These are phyloP conservation scores for Allomyces macrogynus DNA, from an alignment of 192 early-diverging fungal genomes.

Conservation along the genomic window DNA sequence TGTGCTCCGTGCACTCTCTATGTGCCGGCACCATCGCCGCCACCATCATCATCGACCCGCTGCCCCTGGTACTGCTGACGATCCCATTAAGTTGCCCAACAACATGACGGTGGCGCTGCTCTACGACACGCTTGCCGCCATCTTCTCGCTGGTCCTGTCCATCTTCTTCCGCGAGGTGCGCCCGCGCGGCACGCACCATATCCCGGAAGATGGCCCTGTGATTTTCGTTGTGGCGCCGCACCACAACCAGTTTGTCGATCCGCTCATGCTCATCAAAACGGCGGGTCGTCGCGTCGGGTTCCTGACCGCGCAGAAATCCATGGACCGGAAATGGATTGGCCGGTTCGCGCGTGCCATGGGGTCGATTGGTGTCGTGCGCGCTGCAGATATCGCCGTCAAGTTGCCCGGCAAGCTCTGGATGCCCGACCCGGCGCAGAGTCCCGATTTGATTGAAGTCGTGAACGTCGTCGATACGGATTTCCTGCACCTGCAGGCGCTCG, in stretches of 20 bases:
- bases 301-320: slow-evolving; percentile 32
- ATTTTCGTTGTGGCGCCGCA: slow-evolving; percentile 79
- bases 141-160: slow-evolving; percentile 45
- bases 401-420: background rate
- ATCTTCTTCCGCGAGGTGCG: slow-evolving; percentile 83
- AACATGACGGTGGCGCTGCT: slow-evolving; percentile 5
- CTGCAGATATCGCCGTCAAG: background rate
- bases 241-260: slow-evolving; percentile 85
- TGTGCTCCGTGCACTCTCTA: no score
- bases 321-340: slow-evolving; percentile 70
- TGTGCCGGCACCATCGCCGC: no score
- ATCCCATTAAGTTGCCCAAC: slow-evolving; percentile 31
- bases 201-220: slow-evolving; percentile 71
- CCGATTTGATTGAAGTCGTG: background rate
- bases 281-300: slow-evolving; percentile 58
- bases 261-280: slow-evolving; percentile 65
- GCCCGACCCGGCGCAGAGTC: background rate
- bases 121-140: slow-evolving; percentile 44
- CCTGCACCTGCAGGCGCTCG: background rate
- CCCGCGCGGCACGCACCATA: slow-evolving; percentile 54
- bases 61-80: no score
- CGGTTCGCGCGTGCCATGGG: slow-evolving; percentile 50
- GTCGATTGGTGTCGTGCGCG: slow-evolving; percentile 20
- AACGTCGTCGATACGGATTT: background rate
- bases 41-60: no score